Evolutionary conservation across 2,329 filamentous ascomycete species (phyloP), one percentile per base, ranked within the genome.

Genomic region (Alternaria metachromatica): DNA sequence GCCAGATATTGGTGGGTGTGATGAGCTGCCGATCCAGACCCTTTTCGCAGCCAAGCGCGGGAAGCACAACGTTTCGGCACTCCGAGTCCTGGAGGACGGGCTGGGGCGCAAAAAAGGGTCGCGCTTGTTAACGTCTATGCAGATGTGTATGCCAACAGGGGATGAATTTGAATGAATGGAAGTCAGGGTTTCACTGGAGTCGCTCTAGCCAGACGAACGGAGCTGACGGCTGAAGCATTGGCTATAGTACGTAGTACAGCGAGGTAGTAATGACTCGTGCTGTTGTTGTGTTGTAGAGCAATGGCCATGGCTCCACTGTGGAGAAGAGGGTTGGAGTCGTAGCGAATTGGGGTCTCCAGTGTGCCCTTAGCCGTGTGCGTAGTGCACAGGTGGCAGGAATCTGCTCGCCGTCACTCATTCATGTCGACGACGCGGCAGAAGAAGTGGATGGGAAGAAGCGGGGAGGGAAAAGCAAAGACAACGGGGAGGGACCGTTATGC

Each of bases 1-100:
- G 68, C 64, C 44, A 69, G 67, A 66, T 72, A 75, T 74, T 71
- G 71, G 71, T 65, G 37, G 37, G 66, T 72, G 76, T 74, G 75
- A 76, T 69, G 70, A 70, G 68, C 28, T 71, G 75, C 59, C 60
- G 67, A 62, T 55, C 60, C 62, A 56, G 65, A 66, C 69, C 67
- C 64, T 60, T 59, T 46, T 69, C 60, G 54, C 30, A 60, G 70
- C 61, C 65, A 73, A 69, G 67, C 66, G 73, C 65, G 68, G 68
- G 63, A 71, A 60, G 53, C 66, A 68, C 41, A 65, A 68, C 66
- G 62, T 62, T 58, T 64, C 43, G 41, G 49, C 49, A 56, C 45
- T 56, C 61, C 37, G 30, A 50, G 53, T 60, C 57, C 55, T 41
- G n/a, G 9, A 41, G 37, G 37, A 41, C 37, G 63, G 60, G 25